Evolutionary conservation across 148 eudicot species (phyloP), one percentile per base, ranked within the genome.

Genomic region (Rheum nobile): DNA sequence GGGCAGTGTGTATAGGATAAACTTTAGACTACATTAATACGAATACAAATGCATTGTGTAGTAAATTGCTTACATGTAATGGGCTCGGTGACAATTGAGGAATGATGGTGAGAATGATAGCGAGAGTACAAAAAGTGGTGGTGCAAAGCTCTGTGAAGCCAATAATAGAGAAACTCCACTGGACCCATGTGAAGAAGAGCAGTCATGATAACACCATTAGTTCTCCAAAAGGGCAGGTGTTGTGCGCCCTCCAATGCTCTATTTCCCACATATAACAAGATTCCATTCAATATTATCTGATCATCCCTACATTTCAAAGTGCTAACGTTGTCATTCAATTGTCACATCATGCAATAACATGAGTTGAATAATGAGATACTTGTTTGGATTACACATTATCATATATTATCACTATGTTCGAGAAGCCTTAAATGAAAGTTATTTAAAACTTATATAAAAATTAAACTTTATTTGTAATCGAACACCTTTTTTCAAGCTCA

Each of bases 101-200:
- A 71, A 72, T 88, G 92, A 72, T 88, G 92, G 63, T 84, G 88
- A 16, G 92, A 86, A 43, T 88, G 92, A 72, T 86, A 88, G 38
- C 89, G 83, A 21, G 86, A 78, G 82, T 88, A 88, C 65, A 88
- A 83, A 52, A 38, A 88, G 67, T 86, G 90, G 81, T 88, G 92
- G 79, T 88, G 92, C 74, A 88, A 70, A 3, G 92, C 90, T 72
- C 92, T 67, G 71, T 88, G 92, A 17, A 88, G 67, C 92, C 92
- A 88, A 34, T 75, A 86, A 72, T 86, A 86, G 24, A 86, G 52
- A 28, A 86, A 86, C 75, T 86, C 86, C 12, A 86, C 88, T 0
- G 83, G 81, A 19, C 86, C 85, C 14, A 32, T 24, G 26, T 86
- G 88, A 24, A 86, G 75, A 67, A 86, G 47, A 1, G 24, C 41